Evolutionary conservation across 306 rosid species (phyloP).

Genomic region (Corylus avellana): DNA sequence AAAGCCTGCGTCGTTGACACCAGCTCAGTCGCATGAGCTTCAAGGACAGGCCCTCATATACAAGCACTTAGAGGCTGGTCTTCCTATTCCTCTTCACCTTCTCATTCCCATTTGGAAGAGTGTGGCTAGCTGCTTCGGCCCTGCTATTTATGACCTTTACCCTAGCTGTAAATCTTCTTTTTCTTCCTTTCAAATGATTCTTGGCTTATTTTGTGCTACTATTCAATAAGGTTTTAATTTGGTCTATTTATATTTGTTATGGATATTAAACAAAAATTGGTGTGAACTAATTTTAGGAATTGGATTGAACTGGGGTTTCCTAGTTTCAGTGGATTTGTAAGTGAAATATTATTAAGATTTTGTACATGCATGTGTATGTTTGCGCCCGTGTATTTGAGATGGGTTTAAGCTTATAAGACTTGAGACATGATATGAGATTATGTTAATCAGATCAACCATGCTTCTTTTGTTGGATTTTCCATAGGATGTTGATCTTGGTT

Average conservation of each 20-base stretch:
- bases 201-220: background rate
- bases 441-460: background rate
- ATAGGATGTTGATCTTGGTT: background rate
- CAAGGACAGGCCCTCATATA: slow-evolving; percentile 57
- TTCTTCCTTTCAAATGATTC: background rate
- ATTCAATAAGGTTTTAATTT: too few species aligned
- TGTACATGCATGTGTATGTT: background rate
- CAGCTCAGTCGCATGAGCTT: slow-evolving; percentile 64
- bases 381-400: background rate
- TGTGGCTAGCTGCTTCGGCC: slow-evolving; percentile 25
- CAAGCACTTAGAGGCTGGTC: slow-evolving; percentile 46
- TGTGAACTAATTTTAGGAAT: background rate
- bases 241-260: too few species aligned
- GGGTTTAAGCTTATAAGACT: background rate
- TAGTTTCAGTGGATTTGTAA: background rate
- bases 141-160: slow-evolving; percentile 34
- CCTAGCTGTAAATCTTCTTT: slow-evolving; percentile 43
- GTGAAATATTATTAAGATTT: background rate
- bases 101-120: slow-evolving; percentile 46
- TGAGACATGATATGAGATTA: background rate
- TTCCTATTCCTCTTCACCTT: slow-evolving; percentile 58
- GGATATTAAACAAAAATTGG: background rate
- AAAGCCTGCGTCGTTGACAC: slow-evolving; percentile 39
- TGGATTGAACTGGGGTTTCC: slow-evolving; percentile 26
- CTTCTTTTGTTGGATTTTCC: background rate